phyloP scores from a whole-genome alignment of 495 filamentous ascomycete species.

The Trichoderma erinaceum region DNA sequence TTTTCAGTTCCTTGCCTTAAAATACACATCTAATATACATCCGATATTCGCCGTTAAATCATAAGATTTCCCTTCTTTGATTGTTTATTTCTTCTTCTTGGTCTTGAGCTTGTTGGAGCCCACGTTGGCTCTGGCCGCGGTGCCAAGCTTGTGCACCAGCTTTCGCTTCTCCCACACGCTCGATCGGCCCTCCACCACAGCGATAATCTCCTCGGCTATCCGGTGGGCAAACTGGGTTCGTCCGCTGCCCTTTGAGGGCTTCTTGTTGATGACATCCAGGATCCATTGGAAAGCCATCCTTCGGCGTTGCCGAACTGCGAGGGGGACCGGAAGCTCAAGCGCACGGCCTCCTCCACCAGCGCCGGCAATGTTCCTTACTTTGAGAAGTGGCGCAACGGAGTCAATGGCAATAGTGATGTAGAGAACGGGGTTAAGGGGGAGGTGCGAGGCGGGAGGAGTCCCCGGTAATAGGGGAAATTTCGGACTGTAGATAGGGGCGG shows the following conservation, averaged over 20 bases:
- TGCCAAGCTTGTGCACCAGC: slow-evolving; percentile 66
- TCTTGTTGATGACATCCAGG: slow-evolving; percentile 68
- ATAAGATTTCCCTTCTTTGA: not conserved
- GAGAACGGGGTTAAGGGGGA: slow-evolving; percentile 69
- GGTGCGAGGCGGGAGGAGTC: slow-evolving; percentile 62
- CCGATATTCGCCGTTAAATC: not conserved
- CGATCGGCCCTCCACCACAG: slow-evolving; percentile 81
- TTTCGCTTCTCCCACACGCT: slow-evolving; percentile 73
- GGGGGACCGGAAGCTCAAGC: slow-evolving; percentile 74
- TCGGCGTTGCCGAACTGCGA: slow-evolving; percentile 67
- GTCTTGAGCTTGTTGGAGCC: slow-evolving; percentile 22
- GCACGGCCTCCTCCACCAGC: slow-evolving; percentile 79
- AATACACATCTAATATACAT: slow-evolving; percentile 14
- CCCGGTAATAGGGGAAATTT: slow-evolving; percentile 64
- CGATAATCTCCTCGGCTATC: slow-evolving; percentile 80
- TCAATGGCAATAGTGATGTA: slow-evolving; percentile 88
- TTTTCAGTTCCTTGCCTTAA: not conserved
- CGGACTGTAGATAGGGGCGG: slow-evolving; percentile 65
- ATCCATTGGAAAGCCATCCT: slow-evolving; percentile 81
- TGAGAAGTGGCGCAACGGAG: slow-evolving; percentile 85
- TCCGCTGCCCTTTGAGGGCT: slow-evolving; percentile 57
- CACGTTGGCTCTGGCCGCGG: slow-evolving; percentile 67
- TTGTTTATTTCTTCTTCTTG: slow-evolving; percentile 16
- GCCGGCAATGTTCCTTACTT: slow-evolving; percentile 66
- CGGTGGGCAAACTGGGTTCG: slow-evolving; percentile 61